Conservation (phyloP, 495 filamentous ascomycete species). For the Penicillium robsamsonii region DNA sequence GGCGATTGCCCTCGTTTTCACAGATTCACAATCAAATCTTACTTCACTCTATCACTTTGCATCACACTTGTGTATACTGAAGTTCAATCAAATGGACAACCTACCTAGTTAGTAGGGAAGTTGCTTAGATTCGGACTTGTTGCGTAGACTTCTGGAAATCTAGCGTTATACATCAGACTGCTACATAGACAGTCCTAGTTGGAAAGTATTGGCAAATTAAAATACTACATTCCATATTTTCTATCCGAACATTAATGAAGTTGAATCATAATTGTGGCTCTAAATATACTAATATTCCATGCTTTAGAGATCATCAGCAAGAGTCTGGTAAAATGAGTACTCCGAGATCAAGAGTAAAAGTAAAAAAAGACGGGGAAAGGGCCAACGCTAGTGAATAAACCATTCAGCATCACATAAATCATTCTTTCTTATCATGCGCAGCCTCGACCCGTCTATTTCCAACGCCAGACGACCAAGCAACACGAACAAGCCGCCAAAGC, state of each 20-base stretch:
- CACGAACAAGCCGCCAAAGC: constrained; percentile 59
- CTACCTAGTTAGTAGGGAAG: too few species aligned
- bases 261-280: neutral
- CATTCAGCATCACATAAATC: constrained; percentile 1
- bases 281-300: neutral
- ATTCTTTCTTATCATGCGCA: constrained; percentile 28
- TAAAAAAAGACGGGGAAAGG: neutral
- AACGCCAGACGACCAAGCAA: constrained; percentile 28
- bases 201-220: too few species aligned
- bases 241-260: neutral
- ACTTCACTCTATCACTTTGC: neutral
- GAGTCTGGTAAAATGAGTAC: neutral
- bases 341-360: neutral
- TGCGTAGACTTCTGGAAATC: too few species aligned
- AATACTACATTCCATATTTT: too few species aligned
- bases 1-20: neutral
- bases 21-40: neutral
- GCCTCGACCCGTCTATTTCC: neutral
- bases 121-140: too few species aligned
- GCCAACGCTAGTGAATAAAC: neutral
- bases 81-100: too few species aligned
- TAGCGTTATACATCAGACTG: too few species aligned
- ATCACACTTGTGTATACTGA: neutral
- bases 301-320: neutral
- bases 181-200: too few species aligned